phyloP scores from a whole-genome alignment of 768 basidiomycete genomes.

The Hypholoma fasciculare region DNA sequence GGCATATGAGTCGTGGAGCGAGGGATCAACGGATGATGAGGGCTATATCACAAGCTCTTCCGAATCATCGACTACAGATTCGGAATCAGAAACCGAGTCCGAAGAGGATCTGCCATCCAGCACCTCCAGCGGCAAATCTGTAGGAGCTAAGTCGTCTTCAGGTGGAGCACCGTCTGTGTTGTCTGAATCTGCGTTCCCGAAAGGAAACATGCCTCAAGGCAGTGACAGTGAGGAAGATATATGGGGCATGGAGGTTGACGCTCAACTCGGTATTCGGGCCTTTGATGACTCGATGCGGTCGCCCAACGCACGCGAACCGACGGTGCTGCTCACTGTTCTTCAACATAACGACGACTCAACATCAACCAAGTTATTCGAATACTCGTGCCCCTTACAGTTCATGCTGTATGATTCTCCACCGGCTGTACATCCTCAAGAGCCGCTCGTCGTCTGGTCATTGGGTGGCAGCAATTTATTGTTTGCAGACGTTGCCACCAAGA shows the following conservation, averaged over 20 bases:
- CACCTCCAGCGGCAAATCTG: background rate
- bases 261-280: background rate
- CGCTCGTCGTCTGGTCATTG: background rate
- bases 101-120: background rate
- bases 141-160: background rate
- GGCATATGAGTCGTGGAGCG: background rate
- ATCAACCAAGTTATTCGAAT: background rate
- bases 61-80: background rate
- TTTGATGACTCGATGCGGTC: background rate
- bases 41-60: no score
- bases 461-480: background rate
- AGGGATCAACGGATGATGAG: background rate
- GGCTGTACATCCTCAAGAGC: background rate
- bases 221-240: background rate
- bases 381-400: background rate
- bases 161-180: background rate
- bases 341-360: background rate
- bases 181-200: background rate
- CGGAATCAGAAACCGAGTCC: background rate
- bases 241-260: background rate
- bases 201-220: no score
- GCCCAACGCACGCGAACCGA: background rate
- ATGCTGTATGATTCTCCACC: background rate
- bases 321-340: background rate
- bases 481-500: background rate